Evolutionary conservation across 257 asterid species (phyloP).

Genomic region (Thymus mandschuricus): DNA sequence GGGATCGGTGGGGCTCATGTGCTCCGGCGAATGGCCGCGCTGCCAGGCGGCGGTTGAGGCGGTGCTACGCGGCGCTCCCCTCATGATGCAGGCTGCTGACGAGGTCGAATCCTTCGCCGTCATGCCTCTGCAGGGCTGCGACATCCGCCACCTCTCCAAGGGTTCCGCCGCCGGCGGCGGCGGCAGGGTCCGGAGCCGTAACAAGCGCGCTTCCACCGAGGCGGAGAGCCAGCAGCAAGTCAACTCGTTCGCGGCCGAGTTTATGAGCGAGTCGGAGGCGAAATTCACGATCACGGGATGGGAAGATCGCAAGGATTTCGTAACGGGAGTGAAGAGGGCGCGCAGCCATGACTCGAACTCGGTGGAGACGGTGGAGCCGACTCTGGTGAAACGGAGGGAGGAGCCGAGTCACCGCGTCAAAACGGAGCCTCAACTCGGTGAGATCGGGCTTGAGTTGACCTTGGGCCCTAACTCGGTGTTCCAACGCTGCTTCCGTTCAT

Average conservation of each 20-base stretch:
- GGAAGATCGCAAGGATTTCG: slow-evolving; percentile 39
- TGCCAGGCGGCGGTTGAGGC: slow-evolving; percentile 79
- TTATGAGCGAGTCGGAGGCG: slow-evolving; percentile 35
- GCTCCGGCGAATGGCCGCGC: slow-evolving; percentile 67
- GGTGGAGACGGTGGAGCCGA: slow-evolving; percentile 65
- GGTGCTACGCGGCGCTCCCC: slow-evolving; percentile 56
- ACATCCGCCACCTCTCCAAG: slow-evolving; percentile 73
- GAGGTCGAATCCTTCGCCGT: slow-evolving; percentile 29
- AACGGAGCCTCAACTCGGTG: slow-evolving; percentile 44
- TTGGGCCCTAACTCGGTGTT: slow-evolving; percentile 26
- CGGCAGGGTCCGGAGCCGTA: slow-evolving; percentile 44
- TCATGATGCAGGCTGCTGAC: slow-evolving; percentile 34
- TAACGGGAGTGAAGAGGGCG: slow-evolving; percentile 38
- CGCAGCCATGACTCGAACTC: slow-evolving; percentile 68
- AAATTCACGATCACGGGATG: slow-evolving; percentile 81
- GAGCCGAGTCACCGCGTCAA: slow-evolving; percentile 32
- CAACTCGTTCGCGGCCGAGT: slow-evolving; percentile 20
- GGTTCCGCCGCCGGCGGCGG: slow-evolving; percentile 37
- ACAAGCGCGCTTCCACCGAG: slow-evolving; percentile 44
- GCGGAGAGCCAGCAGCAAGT: background rate
- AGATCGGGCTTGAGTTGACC: slow-evolving; percentile 37
- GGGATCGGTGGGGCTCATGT: slow-evolving; percentile 73
- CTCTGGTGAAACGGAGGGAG: slow-evolving; percentile 34
- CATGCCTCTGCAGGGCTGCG: slow-evolving; percentile 51
- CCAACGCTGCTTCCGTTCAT: slow-evolving; percentile 19